Base-by-base conservation (phyloP, 768 basidiomycete species). In the Russula ochroleuca region DNA sequence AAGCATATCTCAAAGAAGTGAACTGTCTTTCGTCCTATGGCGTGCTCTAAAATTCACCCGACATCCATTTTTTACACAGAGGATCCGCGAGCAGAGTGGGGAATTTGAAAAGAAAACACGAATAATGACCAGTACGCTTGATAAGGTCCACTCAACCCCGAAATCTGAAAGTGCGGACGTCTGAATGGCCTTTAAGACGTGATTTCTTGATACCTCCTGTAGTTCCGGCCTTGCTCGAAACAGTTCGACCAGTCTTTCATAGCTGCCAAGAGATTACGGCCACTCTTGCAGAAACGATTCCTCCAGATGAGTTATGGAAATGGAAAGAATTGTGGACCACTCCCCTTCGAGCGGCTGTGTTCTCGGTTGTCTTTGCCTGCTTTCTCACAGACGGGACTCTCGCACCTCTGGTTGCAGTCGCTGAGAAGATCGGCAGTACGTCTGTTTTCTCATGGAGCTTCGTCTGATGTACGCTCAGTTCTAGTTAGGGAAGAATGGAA, bases 241-340 rank as follows among this genome's bases (percentile, higher is more conserved):
- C 80, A 15, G 80, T 88, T 15, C 78, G 76, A 43, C 85, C 87
- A 2, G 75, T 83, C 10, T 71, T 92, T 33, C 70, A 73, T 13
- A 81, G 80, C 66, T 92, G 85, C 67, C 76, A 75, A 61, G 81
- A 79, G 21, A 80, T 77, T 9, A 80, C 73, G 11, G 75, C 76
- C 25, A 76, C 78, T 1, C 74, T 93, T n/a, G 85, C 84, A 7
- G 74, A 69, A 6, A 77, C 85, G 37, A 77, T 90, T 28, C 90
- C 90, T 33, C 78, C 77, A 35, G 83, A 87, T 68, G 87, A 91
- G 67, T 85, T 89, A 65, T 92, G 90, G 90, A 79, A 84, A 61
- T 92, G 87, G 87, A 90, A 88, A 72, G 88, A 91, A 28, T 83
- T 88, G 83, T 92, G 90, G 90, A 79, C 81, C 1, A 84, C 83